Base-by-base conservation (phyloP, 257 asterid species). In the Solanum ahanhuiri region DNA sequence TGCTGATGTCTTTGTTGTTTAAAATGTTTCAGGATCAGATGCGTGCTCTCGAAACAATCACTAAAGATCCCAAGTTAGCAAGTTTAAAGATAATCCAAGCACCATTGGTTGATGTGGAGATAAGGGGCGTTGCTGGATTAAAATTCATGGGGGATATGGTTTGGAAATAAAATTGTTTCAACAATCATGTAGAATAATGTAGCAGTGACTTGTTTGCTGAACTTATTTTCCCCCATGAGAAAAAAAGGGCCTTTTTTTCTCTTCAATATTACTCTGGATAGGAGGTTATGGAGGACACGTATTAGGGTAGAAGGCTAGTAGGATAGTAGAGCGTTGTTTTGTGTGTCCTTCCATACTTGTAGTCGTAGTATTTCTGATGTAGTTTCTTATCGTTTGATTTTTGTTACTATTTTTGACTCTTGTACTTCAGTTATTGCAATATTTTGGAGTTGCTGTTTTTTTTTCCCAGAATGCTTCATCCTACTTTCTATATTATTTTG, bases 81-180 rank as follows among this genome's bases (percentile, higher is more conserved):
- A 92, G 85, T 25, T 66, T 95, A 91, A 89, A 39, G 81, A 37
- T 90, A 69, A 84, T 93, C 81, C 85, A 91, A 70, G 90, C 94
- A 41, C 95, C 95, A 66, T 85, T 94, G 87, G 87, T 92, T 75
- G 98, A 95, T 87, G 92, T 91, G 33, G 98, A 94, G 89, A 91
- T 94, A 84, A 92, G 96, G 88, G 96, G 98, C 3, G 92, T 93
- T 48, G 93, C 96, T 6, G 98, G 94, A 22, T 95, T 95, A 87
- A 91, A 89, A 67, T 93, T 89, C 86, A 90, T 93, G 94, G 97
- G 98, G 20, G 93, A 93, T 88, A n/a, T 86, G 20, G 88, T 95
- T 79, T 92, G 96, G 98, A 87, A 88, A 88, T 95, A 90, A 93
- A 79, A 17, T 79, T 79, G 39, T 79, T 48, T 17, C 39, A 79